Percentiles rank a stretch among this genome's conserved stretches.
Conservation (phyloP, 176 grass and related monocot genomes). For the Eleusine coracana region DNA sequence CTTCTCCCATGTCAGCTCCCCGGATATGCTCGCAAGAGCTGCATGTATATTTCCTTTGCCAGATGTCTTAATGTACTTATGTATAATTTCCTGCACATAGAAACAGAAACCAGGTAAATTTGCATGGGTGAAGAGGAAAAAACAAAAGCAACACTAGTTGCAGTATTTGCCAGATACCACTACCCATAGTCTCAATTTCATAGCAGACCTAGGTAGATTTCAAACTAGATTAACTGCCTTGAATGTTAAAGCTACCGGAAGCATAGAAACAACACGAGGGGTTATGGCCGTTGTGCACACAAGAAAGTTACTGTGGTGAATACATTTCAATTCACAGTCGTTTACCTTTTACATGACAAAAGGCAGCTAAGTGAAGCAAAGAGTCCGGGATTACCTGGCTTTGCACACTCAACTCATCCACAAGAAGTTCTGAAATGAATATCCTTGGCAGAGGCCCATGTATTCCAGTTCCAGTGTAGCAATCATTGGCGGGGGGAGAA, state of each 20-base stretch:
- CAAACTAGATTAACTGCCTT: background rate
- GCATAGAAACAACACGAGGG: conserved; percentile 4
- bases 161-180: conserved; percentile 10
- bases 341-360: conserved; percentile 17
- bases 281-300: background rate
- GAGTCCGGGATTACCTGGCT: conserved; percentile 59
- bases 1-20: conserved; percentile 87
- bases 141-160: conserved; percentile 24
- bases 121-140: conserved; percentile 16
- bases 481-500: conserved; percentile 65
- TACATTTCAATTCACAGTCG: conserved; percentile 27
- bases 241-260: background rate
- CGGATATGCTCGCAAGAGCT: conserved; percentile 77
- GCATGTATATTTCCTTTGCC: conserved; percentile 82
- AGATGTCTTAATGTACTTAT: conserved; percentile 83
- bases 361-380: background rate
- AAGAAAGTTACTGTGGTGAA: conserved; percentile 7
- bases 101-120: conserved; percentile 42
- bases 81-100: conserved; percentile 72
- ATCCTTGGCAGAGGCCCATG: conserved; percentile 85
- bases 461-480: conserved; percentile 55
- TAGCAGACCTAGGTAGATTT: background rate
- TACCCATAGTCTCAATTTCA: conserved; percentile 6
- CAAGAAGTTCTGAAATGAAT: conserved; percentile 97
- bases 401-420: conserved; percentile 77